These are phyloP conservation scores for Saturnispora mendoncae DNA, from an alignment of 805 yeast species.

Conservation along the genomic window DNA sequence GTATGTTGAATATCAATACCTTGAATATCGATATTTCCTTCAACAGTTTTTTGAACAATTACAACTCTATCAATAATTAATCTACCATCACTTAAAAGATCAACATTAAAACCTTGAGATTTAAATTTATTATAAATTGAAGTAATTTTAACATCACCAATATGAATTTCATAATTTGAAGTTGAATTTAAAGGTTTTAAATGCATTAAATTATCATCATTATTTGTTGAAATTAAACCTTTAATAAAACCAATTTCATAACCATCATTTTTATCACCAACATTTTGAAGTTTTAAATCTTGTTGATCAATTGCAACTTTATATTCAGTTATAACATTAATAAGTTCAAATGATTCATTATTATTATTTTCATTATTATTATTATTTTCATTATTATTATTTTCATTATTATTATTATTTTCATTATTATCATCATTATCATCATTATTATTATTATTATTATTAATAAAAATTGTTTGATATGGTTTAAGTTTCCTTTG, in stretches of 20 bases:
- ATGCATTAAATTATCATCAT: background rate
- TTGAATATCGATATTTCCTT: constrained; percentile 79
- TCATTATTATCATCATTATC: too few species aligned
- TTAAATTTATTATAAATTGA: constrained; percentile 62
- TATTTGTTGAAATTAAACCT: constrained; percentile 1
- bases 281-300: constrained; percentile 5
- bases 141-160: constrained; percentile 82
- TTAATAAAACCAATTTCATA: constrained; percentile 8
- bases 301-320: constrained; percentile 2
- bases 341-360: background rate
- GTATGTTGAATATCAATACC: constrained; percentile 37
- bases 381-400: too few species aligned
- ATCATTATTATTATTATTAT: background rate
- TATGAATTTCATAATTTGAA: constrained; percentile 32
- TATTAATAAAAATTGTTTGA: constrained; percentile 2
- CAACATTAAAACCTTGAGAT: constrained; percentile 59
- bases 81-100: constrained; percentile 88
- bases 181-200: background rate
- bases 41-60: constrained; percentile 66
- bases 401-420: too few species aligned
- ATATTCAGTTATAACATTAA: constrained; percentile 6
- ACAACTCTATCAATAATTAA: constrained; percentile 74
- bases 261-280: constrained; percentile 3
- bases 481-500: constrained; percentile 8
- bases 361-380: too few species aligned